A percentile compares a stretch with the other conserved stretches of the same genome.
These are phyloP conservation scores for Casuarina equisetifolia DNA, from an alignment of 306 rosid species.

Conservation along the genomic window DNA sequence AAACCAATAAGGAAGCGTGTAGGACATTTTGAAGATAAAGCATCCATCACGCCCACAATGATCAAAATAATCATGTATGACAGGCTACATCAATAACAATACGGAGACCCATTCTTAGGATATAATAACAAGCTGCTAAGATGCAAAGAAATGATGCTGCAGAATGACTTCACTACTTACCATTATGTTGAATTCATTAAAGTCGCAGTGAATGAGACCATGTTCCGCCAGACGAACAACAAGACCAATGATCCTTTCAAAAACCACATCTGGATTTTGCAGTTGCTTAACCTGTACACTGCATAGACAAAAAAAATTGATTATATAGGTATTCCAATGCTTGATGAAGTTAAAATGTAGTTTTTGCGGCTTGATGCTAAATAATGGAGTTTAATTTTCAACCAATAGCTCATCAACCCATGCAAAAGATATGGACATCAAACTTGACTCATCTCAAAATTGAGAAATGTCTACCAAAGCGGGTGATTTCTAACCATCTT, in stretches of 20 bases:
- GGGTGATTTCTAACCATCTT: no score
- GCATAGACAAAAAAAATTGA: constrained; percentile 26
- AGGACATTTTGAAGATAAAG: neutral
- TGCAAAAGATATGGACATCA: no score
- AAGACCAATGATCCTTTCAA: constrained; percentile 70
- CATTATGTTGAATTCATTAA: constrained; percentile 92
- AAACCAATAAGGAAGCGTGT: constrained; percentile 24
- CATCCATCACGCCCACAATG: neutral
- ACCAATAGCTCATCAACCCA: no score
- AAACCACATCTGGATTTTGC: constrained; percentile 76
- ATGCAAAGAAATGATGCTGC: constrained; percentile 11
- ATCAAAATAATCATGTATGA: neutral
- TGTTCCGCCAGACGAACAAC: constrained; percentile 84
- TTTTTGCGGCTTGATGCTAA: neutral
- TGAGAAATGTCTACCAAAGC: no score
- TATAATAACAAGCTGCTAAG: neutral
- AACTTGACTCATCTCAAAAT: no score
- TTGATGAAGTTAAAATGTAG: neutral
- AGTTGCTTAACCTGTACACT: constrained; percentile 92
- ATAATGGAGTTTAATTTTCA: no score
- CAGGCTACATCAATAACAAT: neutral
- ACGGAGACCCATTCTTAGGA: neutral
- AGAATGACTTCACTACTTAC: constrained; percentile 42
- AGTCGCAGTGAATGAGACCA: constrained; percentile 96
- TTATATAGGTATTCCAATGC: constrained; percentile 3